These are phyloP conservation scores for Yamadazyma scolyti DNA, from an alignment of 805 yeast species.

Conservation along the genomic window DNA sequence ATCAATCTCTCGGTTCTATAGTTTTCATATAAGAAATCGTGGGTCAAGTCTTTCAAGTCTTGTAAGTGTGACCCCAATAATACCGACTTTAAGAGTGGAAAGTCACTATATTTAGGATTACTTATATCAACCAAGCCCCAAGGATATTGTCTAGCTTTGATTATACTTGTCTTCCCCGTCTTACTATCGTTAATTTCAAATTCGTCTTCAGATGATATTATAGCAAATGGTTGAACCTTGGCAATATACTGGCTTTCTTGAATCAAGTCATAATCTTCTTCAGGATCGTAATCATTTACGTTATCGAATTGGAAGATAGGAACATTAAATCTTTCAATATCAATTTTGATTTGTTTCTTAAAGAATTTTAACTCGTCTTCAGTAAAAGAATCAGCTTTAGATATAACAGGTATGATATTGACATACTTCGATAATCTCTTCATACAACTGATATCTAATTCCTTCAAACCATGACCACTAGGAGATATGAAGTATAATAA, in stretches of 20 bases:
- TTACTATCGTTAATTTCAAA: constrained; percentile 35
- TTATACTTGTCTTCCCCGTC: constrained; percentile 42
- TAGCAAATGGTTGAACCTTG: constrained; percentile 71
- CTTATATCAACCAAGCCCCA: constrained; percentile 67
- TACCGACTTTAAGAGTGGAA: constrained; percentile 60
- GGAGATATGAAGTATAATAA: constrained; percentile 77
- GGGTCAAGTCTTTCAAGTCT: constrained; percentile 78
- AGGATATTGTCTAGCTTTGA: constrained; percentile 66
- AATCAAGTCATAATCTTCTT: constrained; percentile 71
- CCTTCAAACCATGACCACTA: constrained; percentile 75
- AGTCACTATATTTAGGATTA: constrained; percentile 51
- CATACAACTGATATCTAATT: constrained; percentile 73
- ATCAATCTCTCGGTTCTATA: constrained; percentile 77
- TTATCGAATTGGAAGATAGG: constrained; percentile 74
- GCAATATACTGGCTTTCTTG: constrained; percentile 65
- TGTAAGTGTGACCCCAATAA: constrained; percentile 79
- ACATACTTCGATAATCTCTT: constrained; percentile 64
- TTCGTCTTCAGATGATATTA: constrained; percentile 61
- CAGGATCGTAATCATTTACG: constrained; percentile 52
- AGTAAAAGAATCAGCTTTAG: constrained; percentile 78
- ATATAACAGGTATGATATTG: constrained; percentile 79
- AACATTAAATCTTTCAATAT: constrained; percentile 64
- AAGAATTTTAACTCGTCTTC: constrained; percentile 57
- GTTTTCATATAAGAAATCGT: constrained; percentile 69
- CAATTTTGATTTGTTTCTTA: constrained; percentile 56